Evolutionary conservation across 2,329 filamentous ascomycete genomes (phyloP).

Genomic region (Alternaria sp.): DNA sequence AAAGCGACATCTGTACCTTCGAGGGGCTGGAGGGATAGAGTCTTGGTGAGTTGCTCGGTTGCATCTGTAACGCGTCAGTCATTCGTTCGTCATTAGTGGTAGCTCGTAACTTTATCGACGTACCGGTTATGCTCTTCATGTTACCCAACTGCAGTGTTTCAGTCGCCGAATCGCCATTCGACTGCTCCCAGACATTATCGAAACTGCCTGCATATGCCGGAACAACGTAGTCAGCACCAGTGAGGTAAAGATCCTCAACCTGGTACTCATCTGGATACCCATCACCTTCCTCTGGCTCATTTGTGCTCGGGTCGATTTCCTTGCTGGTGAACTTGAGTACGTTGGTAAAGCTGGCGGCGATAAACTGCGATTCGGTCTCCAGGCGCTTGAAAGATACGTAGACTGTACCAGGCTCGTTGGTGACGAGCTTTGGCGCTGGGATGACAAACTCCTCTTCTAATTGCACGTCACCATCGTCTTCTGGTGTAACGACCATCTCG

Average conservation of each 20-base stretch:
- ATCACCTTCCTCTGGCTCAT: constrained; percentile 80
- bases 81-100: background rate
- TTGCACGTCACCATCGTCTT: constrained; percentile 76
- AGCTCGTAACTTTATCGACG: constrained; percentile 38
- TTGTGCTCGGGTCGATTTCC: constrained; percentile 94
- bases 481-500: constrained; percentile 78
- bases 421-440: constrained; percentile 79
- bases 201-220: constrained; percentile 95
- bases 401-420: constrained; percentile 88
- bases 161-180: constrained; percentile 86
- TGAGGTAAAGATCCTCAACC: constrained; percentile 89
- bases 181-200: constrained; percentile 92
- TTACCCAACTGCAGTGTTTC: constrained; percentile 89
- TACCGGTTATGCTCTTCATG: constrained; percentile 92
- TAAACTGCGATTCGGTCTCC: constrained; percentile 76
- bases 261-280: constrained; percentile 99
- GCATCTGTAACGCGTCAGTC: constrained; percentile 68
- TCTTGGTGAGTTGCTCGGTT: constrained; percentile 85
- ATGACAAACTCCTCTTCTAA: constrained; percentile 90
- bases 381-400: constrained; percentile 94
- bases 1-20: constrained; percentile 93
- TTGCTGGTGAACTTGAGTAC: constrained; percentile 96
- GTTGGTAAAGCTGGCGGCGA: constrained; percentile 85
- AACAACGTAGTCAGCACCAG: constrained; percentile 90
- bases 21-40: constrained; percentile 87